Conservation (phyloP, 306 rosid genomes). For the Cyclanthera cordifolia region DNA sequence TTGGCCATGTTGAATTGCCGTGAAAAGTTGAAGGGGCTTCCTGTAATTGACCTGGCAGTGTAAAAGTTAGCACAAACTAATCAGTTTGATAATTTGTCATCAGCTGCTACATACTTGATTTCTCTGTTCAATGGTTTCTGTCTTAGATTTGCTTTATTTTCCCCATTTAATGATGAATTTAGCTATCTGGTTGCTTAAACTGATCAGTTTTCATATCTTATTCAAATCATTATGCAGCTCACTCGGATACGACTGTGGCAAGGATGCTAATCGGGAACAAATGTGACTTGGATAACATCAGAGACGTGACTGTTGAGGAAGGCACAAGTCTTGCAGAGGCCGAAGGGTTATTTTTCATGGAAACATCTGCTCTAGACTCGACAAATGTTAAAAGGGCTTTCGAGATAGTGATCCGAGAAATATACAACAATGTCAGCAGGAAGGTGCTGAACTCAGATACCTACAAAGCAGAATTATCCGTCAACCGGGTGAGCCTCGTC, state of each 20-base stretch:
- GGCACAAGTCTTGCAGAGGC: conserved; percentile 83
- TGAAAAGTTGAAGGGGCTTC: too few species aligned
- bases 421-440: conserved; percentile 81
- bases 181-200: background rate
- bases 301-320: conserved; percentile 74
- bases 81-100: background rate
- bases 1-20: too few species aligned
- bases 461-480: conserved; percentile 85
- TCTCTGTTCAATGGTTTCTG: background rate
- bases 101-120: background rate
- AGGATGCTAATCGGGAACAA: conserved; percentile 92
- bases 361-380: conserved; percentile 82
- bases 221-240: conserved; percentile 49
- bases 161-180: background rate
- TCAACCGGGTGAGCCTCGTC: conserved; percentile 79
- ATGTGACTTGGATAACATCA: conserved; percentile 64
- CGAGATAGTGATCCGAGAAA: conserved; percentile 76
- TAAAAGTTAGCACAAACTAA: too few species aligned
- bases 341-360: conserved; percentile 91
- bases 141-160: background rate
- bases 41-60: too few species aligned
- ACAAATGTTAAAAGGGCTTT: conserved; percentile 76
- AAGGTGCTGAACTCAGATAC: conserved; percentile 84
- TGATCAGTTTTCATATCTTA: conserved; percentile 4
- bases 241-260: conserved; percentile 79